Conservation (phyloP, 139 green algal species). For the Coelastrella sp. region DNA sequence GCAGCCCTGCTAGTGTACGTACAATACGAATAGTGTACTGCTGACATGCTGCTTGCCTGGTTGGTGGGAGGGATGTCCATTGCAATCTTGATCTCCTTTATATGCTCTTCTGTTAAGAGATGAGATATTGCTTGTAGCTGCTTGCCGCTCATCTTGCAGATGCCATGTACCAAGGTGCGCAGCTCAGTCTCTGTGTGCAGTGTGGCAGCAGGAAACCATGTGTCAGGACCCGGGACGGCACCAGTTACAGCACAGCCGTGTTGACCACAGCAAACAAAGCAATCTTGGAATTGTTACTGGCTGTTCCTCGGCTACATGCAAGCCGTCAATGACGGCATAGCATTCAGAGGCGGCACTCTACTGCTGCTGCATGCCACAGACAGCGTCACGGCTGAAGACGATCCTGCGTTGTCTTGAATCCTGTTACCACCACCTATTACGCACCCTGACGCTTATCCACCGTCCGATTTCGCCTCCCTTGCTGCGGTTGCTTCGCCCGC, state of each 20-base stretch:
- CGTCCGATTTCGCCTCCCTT: constrained; percentile 11
- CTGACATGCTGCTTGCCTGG: constrained; percentile 44
- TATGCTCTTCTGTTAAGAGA: constrained; percentile 50
- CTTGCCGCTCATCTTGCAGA: constrained; percentile 58
- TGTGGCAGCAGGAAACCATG: neutral
- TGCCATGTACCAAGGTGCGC: constrained; percentile 42
- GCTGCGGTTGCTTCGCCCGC: neutral
- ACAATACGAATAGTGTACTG: too few species aligned
- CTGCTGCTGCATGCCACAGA: neutral
- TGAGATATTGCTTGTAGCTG: constrained; percentile 60
- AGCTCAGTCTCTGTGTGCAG: constrained; percentile 2
- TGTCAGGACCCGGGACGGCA: too few species aligned
- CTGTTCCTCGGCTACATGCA: too few species aligned
- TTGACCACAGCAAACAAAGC: too few species aligned
- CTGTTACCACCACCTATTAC: neutral
- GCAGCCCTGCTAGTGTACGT: too few species aligned
- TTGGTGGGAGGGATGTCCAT: constrained; percentile 59
- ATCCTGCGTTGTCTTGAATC: too few species aligned
- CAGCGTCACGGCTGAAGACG: neutral
- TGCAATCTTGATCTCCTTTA: constrained; percentile 53
- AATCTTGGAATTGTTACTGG: too few species aligned
- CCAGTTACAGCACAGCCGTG: too few species aligned
- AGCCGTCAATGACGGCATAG: too few species aligned
- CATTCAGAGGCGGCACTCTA: neutral
- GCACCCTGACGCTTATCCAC: constrained; percentile 29